Conservation (phyloP, 352 stramenopile species). For the Phytopythium delawarense region DNA sequence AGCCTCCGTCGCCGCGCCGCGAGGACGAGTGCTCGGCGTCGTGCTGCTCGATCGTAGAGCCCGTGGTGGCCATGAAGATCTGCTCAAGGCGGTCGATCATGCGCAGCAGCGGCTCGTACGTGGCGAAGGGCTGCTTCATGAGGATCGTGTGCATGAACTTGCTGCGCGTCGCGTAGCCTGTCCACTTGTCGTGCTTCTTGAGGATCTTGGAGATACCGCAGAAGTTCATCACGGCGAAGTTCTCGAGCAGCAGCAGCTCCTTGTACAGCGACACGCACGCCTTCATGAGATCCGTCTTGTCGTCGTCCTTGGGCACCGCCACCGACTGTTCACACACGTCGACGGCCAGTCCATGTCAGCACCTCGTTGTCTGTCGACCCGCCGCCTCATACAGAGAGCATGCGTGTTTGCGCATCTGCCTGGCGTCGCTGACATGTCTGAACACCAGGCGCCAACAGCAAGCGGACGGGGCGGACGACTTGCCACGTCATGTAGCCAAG, state of each 20-base stretch:
- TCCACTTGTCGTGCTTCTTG: conserved; percentile 91
- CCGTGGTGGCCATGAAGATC: conserved; percentile 87
- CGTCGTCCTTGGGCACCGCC: conserved; percentile 41
- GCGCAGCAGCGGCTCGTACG: conserved; percentile 75
- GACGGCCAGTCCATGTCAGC: not conserved
- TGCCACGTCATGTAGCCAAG: not conserved
- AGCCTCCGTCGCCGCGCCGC: conserved; percentile 27
- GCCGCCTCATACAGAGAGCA: not conserved
- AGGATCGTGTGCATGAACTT: conserved; percentile 90
- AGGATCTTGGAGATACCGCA: conserved; percentile 89
- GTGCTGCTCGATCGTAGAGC: conserved; percentile 82
- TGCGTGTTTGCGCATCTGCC: not conserved
- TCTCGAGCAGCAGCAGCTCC: conserved; percentile 82
- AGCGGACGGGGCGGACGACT: not conserved
- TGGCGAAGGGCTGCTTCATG: conserved; percentile 87
- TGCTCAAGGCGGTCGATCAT: conserved; percentile 87
- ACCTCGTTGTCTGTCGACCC: not conserved
- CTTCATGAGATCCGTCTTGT: conserved; percentile 80
- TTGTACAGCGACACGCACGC: conserved; percentile 83
- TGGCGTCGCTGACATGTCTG: conserved; percentile 1
- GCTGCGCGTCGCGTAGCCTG: conserved; percentile 86
- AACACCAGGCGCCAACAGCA: not conserved
- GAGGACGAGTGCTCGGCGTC: conserved; percentile 53
- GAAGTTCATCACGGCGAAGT: conserved; percentile 90
- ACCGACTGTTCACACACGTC: conserved; percentile 20